phyloP scores from a whole-genome alignment of 1,284 basidiomycete species.

The Gymnopus androsaceus region DNA sequence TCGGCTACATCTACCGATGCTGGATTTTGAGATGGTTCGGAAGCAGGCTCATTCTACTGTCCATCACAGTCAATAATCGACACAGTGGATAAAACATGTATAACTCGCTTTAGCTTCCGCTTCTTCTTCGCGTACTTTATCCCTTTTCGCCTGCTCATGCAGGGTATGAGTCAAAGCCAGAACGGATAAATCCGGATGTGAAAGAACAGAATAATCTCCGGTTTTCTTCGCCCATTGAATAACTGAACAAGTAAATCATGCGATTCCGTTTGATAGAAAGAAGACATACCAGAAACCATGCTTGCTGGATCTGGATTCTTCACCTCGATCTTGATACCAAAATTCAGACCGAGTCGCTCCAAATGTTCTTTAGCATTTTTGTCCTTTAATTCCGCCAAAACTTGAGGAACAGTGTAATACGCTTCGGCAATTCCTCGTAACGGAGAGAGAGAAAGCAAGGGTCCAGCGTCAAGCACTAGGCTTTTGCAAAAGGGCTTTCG shows the following conservation, averaged over 20 bases:
- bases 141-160: slow-evolving; percentile 50
- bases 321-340: slow-evolving; percentile 77
- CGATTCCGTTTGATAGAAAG: background rate
- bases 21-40: too few relatives aligned
- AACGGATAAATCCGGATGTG: slow-evolving; percentile 88
- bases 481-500: slow-evolving; percentile 60
- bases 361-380: slow-evolving; percentile 84
- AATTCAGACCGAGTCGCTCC: slow-evolving; percentile 70
- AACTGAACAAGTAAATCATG: slow-evolving; percentile 48
- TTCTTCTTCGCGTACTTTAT: too few relatives aligned
- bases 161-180: slow-evolving; percentile 87
- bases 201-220: slow-evolving; percentile 94
- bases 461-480: slow-evolving; percentile 90
- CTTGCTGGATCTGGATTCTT: slow-evolving; percentile 73
- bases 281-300: slow-evolving; percentile 70
- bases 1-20: slow-evolving; percentile 11
- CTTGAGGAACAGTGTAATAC: slow-evolving; percentile 87
- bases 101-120: slow-evolving; percentile 24
- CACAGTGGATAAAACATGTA: background rate
- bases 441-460: slow-evolving; percentile 84
- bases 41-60: slow-evolving; percentile 27
- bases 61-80: slow-evolving; percentile 1
- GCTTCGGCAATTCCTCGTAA: slow-evolving; percentile 81
- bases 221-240: slow-evolving; percentile 94
- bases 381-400: slow-evolving; percentile 87